These are phyloP conservation scores for Penicillium nordicum DNA, from an alignment of 2,329 filamentous ascomycete genomes.

Conservation along the genomic window DNA sequence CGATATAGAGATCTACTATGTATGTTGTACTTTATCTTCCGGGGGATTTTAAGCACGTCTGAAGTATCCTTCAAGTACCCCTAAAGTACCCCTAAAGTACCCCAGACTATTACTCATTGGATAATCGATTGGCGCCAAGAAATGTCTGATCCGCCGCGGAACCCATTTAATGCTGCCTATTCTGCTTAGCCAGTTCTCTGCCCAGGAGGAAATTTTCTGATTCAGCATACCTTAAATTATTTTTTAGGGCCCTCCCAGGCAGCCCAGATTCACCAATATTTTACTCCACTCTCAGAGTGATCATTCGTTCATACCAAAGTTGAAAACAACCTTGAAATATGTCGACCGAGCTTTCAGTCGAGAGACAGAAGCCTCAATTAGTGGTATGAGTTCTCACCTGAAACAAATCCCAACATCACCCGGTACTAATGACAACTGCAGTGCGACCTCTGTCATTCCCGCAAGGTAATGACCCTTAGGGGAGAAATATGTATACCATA, in stretches of 20 bases:
- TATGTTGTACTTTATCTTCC: not conserved
- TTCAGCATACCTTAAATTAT: not conserved
- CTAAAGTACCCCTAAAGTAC: not conserved
- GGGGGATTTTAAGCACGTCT: not conserved
- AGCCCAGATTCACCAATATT: not conserved
- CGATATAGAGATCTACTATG: not conserved
- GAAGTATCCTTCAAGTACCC: not conserved
- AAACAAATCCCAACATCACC: not conserved
- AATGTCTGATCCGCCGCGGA: not conserved
- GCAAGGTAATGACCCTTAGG: conserved; percentile 12
- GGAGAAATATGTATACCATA: not conserved
- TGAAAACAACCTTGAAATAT: not conserved
- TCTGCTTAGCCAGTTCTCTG: not conserved
- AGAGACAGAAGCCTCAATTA: not conserved
- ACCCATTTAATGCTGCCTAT: not conserved
- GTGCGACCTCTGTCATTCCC: conserved; percentile 20
- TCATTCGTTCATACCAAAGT: not conserved
- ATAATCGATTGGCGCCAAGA: not conserved
- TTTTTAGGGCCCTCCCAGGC: not conserved
- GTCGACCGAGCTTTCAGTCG: not conserved
- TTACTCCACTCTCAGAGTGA: not conserved
- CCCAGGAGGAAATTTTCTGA: not conserved
- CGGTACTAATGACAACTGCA: conserved; percentile 1
- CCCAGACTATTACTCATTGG: not conserved
- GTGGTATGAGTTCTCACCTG: not conserved